Base-by-base conservation (phyloP, 495 filamentous ascomycete genomes). In the Clavariopsis aquatica region DNA sequence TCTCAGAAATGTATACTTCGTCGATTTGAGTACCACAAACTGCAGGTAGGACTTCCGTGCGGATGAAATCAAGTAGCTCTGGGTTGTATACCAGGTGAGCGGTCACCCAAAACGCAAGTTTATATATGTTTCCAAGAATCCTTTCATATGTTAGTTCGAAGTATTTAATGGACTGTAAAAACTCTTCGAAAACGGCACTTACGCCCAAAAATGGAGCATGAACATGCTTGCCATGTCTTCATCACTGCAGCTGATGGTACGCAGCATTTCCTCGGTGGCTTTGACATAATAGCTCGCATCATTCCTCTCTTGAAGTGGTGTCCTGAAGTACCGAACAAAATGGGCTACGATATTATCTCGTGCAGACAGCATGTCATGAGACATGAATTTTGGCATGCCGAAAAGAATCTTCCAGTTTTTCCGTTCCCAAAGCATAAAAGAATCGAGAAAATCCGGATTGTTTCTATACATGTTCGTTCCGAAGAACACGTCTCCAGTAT, bases 161-260 rank as follows among this genome's bases (percentile, higher is more conserved):
- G 47, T 9, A 1, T 15, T 4, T 1, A 27, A 29, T 4, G 54
- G 29, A 47, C 20, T 62, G 28, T 31, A 13, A 1, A 29, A 12
- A 20, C 19, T 23, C 43, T 47, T 23, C 5, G 20, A 47, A 47
- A 6, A 23, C 15, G 4, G 17, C 15, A 62, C 51, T 46, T 47
- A 62, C 60, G 61, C 61, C 61, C 61, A 64, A 26, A 15, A 64
- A n/a, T 64, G 61, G 1, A 64, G 31, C 26, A 64, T 2, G 1
- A 31, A 36, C 20, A 36, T 6, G 10, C 20, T 57, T 4, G 23
- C 61, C 52, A 64, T 64, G 4, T 57, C 52, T 2, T 36, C 38
- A 15, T 49, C 53, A 23, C 19, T 57, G 7, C 57, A 29, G 5
- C 53, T 52, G 1, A 29, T 15, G 1, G 57, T 52, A 10, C 53